phyloP scores from a whole-genome alignment of 2,329 filamentous ascomycete species.

The Esteya vermicola region DNA sequence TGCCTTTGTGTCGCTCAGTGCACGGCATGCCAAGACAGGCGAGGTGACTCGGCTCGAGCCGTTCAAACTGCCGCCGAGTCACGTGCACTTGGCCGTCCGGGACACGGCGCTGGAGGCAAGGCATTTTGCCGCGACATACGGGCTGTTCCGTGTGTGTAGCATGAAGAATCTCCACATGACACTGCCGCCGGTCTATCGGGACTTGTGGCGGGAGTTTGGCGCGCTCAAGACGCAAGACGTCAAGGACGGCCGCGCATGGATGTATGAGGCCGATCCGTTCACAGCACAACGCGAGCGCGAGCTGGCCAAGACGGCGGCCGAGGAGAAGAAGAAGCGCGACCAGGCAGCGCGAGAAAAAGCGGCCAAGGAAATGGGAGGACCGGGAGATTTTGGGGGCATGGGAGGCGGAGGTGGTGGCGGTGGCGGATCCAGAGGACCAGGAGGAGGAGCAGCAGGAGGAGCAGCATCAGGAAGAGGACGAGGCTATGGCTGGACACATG shows the following conservation, averaged over 20 bases:
- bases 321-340: constrained; percentile 75
- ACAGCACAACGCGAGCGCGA: constrained; percentile 65
- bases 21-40: constrained; percentile 67
- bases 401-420: constrained; percentile 14
- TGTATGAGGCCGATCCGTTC: constrained; percentile 95
- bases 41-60: constrained; percentile 62
- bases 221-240: constrained; percentile 69
- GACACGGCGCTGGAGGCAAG: constrained; percentile 77
- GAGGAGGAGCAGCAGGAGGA: neutral
- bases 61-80: constrained; percentile 63
- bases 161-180: constrained; percentile 95
- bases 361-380: constrained; percentile 36
- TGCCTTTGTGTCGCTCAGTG: constrained; percentile 66
- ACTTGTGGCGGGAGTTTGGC: constrained; percentile 85
- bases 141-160: constrained; percentile 79
- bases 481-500: constrained; percentile 65
- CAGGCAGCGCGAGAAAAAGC: constrained; percentile 56
- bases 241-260: constrained; percentile 66
- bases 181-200: constrained; percentile 77
- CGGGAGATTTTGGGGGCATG: constrained; percentile 17
- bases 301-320: constrained; percentile 57
- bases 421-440: constrained; percentile 12
- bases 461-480: constrained; percentile 23
- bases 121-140: constrained; percentile 87
- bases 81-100: constrained; percentile 62